phyloP scores from a whole-genome alignment of 768 basidiomycete species.

The Postia placenta region DNA sequence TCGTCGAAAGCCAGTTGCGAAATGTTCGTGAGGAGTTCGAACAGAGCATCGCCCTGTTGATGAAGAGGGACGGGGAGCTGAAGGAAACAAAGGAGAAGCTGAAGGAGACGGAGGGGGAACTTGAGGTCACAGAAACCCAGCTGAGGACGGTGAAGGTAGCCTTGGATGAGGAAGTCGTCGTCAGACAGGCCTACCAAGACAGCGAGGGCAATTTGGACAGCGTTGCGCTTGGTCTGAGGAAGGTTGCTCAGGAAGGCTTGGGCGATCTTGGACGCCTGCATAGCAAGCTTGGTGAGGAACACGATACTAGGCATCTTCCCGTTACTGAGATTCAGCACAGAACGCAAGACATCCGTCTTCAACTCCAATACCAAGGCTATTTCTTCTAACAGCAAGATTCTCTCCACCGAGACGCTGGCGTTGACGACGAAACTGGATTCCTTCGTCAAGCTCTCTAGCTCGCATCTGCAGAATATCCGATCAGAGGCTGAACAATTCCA shows the following conservation, averaged over 20 bases:
- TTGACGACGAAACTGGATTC: slow-evolving; percentile 56
- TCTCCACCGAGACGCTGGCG: slow-evolving; percentile 45
- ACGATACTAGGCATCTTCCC: background rate
- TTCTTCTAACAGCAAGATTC: slow-evolving; percentile 50
- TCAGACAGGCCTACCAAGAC: slow-evolving; percentile 71
- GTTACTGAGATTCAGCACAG: slow-evolving; percentile 31
- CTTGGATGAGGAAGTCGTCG: slow-evolving; percentile 73
- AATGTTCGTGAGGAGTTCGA: slow-evolving; percentile 87
- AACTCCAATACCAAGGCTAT: slow-evolving; percentile 63
- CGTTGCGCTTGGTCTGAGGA: slow-evolving; percentile 68
- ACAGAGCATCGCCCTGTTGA: slow-evolving; percentile 74
- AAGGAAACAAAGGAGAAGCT: slow-evolving; percentile 53
- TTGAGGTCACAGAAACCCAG: slow-evolving; percentile 51
- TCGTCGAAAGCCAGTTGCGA: slow-evolving; percentile 76
- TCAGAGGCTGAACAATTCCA: slow-evolving; percentile 52
- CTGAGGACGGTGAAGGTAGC: slow-evolving; percentile 51
- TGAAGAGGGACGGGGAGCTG: slow-evolving; percentile 72
- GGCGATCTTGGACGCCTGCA: slow-evolving; percentile 68
- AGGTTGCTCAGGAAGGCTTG: slow-evolving; percentile 59
- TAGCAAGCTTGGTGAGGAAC: slow-evolving; percentile 69
- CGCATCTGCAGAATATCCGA: slow-evolving; percentile 48
- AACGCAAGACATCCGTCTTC: slow-evolving; percentile 64
- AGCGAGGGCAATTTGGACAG: slow-evolving; percentile 66
- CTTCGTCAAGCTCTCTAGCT: slow-evolving; percentile 51
- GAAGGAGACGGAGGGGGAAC: slow-evolving; percentile 40